Conservation (phyloP, 2,329 filamentous ascomycete genomes). For the Gyromitra esculenta region DNA sequence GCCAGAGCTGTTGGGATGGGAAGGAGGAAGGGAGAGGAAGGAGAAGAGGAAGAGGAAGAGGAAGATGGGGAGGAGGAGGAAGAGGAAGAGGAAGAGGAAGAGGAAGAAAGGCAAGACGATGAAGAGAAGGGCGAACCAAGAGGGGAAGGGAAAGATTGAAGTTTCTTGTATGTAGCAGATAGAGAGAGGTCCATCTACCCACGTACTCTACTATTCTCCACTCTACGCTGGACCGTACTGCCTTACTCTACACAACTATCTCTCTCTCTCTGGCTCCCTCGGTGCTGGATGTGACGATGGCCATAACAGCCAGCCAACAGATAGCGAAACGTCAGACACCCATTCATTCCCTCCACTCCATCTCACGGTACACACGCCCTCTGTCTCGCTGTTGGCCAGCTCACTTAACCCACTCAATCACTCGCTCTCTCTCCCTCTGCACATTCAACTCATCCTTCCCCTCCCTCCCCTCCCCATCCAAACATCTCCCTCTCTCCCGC, state of each 20-base stretch:
- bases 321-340: slow-evolving; percentile 3
- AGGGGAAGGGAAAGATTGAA: neutral
- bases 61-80: neutral
- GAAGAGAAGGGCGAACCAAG: too few species aligned
- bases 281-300: neutral
- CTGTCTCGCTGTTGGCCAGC: neutral
- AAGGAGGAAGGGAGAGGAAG: neutral
- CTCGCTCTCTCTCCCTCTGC: neutral
- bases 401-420: neutral
- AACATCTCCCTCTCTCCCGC: slow-evolving; percentile 8
- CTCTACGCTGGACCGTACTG: neutral
- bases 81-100: neutral
- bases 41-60: neutral
- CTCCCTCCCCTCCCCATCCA: neutral
- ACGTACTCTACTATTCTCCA: neutral
- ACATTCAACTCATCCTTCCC: neutral
- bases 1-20: neutral
- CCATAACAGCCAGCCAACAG: neutral
- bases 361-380: neutral
- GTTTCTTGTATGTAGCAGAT: slow-evolving; percentile 2
- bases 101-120: neutral
- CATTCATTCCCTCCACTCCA: neutral
- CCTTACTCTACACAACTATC: neutral
- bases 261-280: neutral
- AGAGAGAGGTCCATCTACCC: neutral